Evolutionary conservation across 208 protist species (phyloP).

Genomic region (Leptomonas pyrrhocoris): DNA sequence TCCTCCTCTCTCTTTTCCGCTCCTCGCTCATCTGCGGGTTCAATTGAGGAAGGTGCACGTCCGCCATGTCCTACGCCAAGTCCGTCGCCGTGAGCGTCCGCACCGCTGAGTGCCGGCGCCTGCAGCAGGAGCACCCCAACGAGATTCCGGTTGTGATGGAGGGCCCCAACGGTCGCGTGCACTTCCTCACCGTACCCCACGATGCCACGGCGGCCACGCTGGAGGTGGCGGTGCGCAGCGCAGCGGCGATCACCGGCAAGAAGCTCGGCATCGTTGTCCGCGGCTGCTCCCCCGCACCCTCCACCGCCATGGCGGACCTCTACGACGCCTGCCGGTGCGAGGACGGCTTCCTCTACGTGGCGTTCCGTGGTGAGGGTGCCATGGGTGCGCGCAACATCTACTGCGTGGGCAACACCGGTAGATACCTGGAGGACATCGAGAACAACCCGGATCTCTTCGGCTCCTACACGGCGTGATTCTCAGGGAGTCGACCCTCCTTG

Average conservation of each 20-base stretch:
- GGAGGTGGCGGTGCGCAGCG: constrained; percentile 30
- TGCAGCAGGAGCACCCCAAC: constrained; percentile 35
- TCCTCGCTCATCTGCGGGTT: too few relatives aligned
- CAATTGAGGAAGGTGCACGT: too few relatives aligned
- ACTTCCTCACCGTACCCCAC: constrained; percentile 25
- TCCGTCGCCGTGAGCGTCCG: constrained; percentile 21
- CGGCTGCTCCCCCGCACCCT: constrained; percentile 28
- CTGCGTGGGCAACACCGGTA: constrained; percentile 12
- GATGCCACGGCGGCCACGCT: constrained; percentile 31
- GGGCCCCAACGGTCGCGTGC: constrained; percentile 23
- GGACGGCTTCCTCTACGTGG: constrained; percentile 36
- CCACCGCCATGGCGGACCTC: constrained; percentile 24
- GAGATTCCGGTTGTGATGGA: constrained; percentile 24
- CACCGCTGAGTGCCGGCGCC: constrained; percentile 33
- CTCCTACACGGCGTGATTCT: too few relatives aligned
- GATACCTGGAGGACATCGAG: constrained; percentile 17
- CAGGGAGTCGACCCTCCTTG: too few relatives aligned
- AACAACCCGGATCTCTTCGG: constrained; percentile 26
- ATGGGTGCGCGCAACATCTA: constrained; percentile 22
- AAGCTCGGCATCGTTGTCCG: constrained; percentile 27
- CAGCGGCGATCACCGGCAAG: constrained; percentile 12
- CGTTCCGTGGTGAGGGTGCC: constrained; percentile 9
- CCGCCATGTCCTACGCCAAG: constrained; percentile 12
- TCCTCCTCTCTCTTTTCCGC: background rate
- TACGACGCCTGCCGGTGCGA: constrained; percentile 22